A percentile compares a stretch with the other conserved stretches of the same genome.
These are phyloP conservation scores for Penicillium brasilianum DNA, from an alignment of 2,329 filamentous ascomycete genomes.

Conservation along the genomic window DNA sequence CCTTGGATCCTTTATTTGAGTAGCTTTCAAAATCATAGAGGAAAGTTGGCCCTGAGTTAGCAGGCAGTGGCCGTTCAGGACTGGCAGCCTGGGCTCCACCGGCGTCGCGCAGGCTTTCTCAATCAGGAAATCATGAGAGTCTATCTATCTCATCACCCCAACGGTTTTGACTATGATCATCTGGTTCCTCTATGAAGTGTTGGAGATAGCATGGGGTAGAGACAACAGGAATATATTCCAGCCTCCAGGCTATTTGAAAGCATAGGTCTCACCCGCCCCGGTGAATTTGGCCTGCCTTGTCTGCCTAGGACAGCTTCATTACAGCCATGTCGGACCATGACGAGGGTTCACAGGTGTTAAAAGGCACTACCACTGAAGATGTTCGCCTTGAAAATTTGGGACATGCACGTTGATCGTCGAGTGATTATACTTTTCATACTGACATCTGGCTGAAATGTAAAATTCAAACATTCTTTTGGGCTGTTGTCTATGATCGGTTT, in stretches of 20 bases:
- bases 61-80: conserved; percentile 6
- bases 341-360: conserved; percentile 28
- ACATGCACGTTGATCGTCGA: conserved; percentile 29
- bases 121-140: conserved; percentile 26
- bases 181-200: conserved; percentile 18
- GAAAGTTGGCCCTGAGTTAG: background rate
- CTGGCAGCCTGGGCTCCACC: conserved; percentile 21
- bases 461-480: conserved; percentile 62
- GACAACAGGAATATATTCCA: background rate
- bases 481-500: conserved; percentile 65
- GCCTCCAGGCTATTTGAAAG: conserved; percentile 12
- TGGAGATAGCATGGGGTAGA: conserved; percentile 16
- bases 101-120: conserved; percentile 36
- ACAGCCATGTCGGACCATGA: conserved; percentile 35
- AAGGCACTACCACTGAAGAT: conserved; percentile 38
- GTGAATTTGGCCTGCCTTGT: background rate
- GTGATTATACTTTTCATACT: background rate
- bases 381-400: conserved; percentile 45
- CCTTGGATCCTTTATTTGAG: background rate
- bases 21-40: background rate
- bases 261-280: background rate
- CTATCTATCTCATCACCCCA: conserved; percentile 34
- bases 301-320: background rate
- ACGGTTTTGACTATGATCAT: background rate
- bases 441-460: conserved; percentile 34